These are phyloP conservation scores for Cyclostephanos tholiformis DNA, from an alignment of 108 stramenopile species.

Conservation along the genomic window DNA sequence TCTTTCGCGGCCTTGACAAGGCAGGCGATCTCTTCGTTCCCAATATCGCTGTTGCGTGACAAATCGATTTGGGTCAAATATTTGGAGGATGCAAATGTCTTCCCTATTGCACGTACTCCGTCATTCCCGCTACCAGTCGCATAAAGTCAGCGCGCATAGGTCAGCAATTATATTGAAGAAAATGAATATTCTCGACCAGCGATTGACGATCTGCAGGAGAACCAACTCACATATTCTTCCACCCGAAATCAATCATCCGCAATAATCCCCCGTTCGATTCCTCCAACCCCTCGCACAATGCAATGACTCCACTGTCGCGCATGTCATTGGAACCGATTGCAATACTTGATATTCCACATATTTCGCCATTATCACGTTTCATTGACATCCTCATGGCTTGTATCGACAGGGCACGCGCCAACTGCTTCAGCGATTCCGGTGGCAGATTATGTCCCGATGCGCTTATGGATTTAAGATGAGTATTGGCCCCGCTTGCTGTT, in stretches of 20 bases:
- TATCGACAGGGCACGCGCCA: constrained; percentile 57
- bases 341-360: constrained; percentile 42
- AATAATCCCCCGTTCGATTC: constrained; percentile 40
- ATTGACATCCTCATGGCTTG: constrained; percentile 13
- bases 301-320: constrained; percentile 71
- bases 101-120: constrained; percentile 38
- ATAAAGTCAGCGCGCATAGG: background rate
- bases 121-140: constrained; percentile 22
- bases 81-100: constrained; percentile 38
- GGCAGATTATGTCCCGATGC: constrained; percentile 76
- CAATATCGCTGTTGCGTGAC: constrained; percentile 56
- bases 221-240: constrained; percentile 55
- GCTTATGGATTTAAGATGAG: constrained; percentile 56
- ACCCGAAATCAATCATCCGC: constrained; percentile 62
- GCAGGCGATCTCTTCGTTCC: constrained; percentile 29
- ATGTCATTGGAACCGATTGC: constrained; percentile 71
- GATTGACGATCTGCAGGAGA: background rate
- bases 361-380: background rate
- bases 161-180: background rate
- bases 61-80: constrained; percentile 41
- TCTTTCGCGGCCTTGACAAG: constrained; percentile 31
- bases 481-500: constrained; percentile 50
- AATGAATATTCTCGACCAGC: background rate
- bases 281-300: constrained; percentile 53
- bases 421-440: constrained; percentile 45